Conservation (phyloP, 768 basidiomycete genomes). For the Tylopilus rubrobrunneus region DNA sequence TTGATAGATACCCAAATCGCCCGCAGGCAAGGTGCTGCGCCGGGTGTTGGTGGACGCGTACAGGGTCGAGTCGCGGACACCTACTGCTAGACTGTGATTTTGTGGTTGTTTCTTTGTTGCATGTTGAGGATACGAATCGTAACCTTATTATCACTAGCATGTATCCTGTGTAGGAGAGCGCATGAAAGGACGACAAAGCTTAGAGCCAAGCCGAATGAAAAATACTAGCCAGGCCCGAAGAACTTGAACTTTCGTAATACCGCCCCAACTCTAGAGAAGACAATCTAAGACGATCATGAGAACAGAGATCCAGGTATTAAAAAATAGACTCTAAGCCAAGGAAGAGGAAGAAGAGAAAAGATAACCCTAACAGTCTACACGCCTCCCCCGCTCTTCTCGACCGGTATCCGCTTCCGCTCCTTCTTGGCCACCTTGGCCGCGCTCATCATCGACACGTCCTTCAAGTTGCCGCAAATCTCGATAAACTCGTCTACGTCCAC, state of each 20-base stretch:
- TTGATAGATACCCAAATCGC: conserved; percentile 60
- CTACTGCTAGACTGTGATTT: conserved; percentile 23
- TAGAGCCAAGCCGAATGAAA: no score
- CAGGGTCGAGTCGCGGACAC: conserved; percentile 32
- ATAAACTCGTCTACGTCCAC: conserved; percentile 85
- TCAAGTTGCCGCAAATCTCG: conserved; percentile 77
- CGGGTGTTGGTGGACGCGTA: conserved; percentile 57
- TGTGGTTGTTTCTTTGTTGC: background rate
- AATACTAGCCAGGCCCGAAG: background rate
- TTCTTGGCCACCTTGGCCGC: conserved; percentile 30
- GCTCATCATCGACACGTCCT: conserved; percentile 55
- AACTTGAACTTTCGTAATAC: no score
- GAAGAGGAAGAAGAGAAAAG: background rate
- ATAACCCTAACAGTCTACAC: conserved; percentile 23
- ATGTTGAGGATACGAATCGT: background rate
- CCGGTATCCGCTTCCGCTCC: conserved; percentile 49
- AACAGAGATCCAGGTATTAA: no score
- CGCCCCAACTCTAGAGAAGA: background rate
- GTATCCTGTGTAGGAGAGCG: no score
- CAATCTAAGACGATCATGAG: background rate
- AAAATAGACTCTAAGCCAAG: no score
- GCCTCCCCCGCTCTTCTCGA: conserved; percentile 29
- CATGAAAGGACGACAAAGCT: no score
- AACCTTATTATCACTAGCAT: no score
- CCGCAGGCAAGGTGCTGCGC: conserved; percentile 69